These are phyloP conservation scores for Nasturtium officinale DNA, from an alignment of 345 rosid species.

Conservation along the genomic window DNA sequence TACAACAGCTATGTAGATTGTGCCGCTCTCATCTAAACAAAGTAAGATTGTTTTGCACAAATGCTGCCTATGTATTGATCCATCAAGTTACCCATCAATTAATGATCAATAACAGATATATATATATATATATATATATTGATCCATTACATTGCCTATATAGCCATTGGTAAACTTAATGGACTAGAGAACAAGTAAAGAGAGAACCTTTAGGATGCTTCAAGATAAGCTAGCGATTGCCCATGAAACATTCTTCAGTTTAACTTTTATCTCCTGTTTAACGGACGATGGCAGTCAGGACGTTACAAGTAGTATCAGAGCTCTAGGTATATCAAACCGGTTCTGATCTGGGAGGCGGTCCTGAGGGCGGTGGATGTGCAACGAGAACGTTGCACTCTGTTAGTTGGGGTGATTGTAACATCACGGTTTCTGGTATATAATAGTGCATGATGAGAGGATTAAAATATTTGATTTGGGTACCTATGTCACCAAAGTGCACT, in stretches of 20 bases:
- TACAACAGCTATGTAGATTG: neutral
- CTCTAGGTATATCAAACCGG: too few species aligned
- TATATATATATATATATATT: too few species aligned
- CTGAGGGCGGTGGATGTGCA: too few species aligned
- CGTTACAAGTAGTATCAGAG: too few species aligned
- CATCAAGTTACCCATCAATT: neutral
- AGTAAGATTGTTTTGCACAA: neutral
- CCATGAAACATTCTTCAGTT: conserved; percentile 86
- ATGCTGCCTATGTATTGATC: neutral
- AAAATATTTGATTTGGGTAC: too few species aligned
- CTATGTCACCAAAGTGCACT: too few species aligned
- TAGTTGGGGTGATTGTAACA: too few species aligned
- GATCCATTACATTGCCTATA: conserved; percentile 11
- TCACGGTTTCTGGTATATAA: too few species aligned
- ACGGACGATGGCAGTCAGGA: too few species aligned
- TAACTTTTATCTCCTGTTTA: conserved; percentile 66
- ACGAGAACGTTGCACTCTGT: too few species aligned
- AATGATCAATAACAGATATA: neutral
- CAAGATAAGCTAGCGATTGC: conserved; percentile 77
- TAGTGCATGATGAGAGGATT: too few species aligned
- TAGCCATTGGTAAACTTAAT: conserved; percentile 17
- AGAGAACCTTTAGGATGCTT: conserved; percentile 71
- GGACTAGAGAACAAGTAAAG: conserved; percentile 14
- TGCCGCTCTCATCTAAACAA: neutral
- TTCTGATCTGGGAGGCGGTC: too few species aligned